phyloP scores from a whole-genome alignment of 306 rosid species.

The Mucuna pruriens region DNA sequence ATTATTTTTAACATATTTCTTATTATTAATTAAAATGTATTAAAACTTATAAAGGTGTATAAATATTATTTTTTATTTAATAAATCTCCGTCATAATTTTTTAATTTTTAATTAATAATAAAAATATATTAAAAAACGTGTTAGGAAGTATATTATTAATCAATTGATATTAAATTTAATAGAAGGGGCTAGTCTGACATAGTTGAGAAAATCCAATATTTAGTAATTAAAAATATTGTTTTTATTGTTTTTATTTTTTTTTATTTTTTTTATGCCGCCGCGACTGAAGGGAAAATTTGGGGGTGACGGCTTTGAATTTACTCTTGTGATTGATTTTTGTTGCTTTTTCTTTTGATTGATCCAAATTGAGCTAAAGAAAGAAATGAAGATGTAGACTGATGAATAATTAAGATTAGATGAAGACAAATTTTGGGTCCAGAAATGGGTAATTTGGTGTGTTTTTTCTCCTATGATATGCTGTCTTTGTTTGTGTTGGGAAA shows the following conservation, averaged over 20 bases:
- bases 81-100: too few species aligned
- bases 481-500: background rate
- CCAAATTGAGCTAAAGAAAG: background rate
- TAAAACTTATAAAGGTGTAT: background rate
- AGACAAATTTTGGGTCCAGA: background rate
- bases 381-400: background rate
- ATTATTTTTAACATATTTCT: too few species aligned
- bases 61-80: background rate
- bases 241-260: background rate
- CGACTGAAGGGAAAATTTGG: constrained; percentile 34
- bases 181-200: too few species aligned
- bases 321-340: background rate
- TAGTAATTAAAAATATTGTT: too few species aligned
- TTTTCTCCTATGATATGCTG: background rate
- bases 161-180: too few species aligned
- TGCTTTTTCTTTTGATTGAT: background rate
- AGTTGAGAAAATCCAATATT: too few species aligned
- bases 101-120: background rate
- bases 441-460: background rate
- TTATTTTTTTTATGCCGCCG: constrained; percentile 19
- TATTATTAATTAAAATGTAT: too few species aligned
- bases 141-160: background rate
- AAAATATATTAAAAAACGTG: background rate
- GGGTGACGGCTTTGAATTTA: constrained; percentile 26
- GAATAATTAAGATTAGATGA: background rate